These are phyloP conservation scores for Euclidium syriacum DNA, from an alignment of 345 rosid species.

Conservation along the genomic window DNA sequence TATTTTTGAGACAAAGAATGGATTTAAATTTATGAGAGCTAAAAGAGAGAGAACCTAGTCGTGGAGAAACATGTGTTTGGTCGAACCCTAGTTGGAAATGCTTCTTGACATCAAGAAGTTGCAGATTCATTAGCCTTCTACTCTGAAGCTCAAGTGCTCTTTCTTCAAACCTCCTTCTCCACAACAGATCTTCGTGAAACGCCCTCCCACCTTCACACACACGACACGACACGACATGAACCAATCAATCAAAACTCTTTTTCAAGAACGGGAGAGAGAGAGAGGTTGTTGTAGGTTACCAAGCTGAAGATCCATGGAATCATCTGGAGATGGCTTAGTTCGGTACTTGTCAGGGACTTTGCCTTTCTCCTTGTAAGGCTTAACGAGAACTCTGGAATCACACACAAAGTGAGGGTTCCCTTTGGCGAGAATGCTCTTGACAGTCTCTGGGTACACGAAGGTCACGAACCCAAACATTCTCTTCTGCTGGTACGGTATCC, in stretches of 20 bases:
- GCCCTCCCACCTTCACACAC: conserved; percentile 45
- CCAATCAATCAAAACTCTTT: neutral
- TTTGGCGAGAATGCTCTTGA: conserved; percentile 71
- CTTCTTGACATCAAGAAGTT: conserved; percentile 64
- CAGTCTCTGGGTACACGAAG: conserved; percentile 67
- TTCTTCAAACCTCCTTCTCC: conserved; percentile 72
- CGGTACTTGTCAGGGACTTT: conserved; percentile 72
- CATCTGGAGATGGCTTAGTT: conserved; percentile 41
- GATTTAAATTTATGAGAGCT: neutral
- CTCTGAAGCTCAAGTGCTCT: conserved; percentile 56
- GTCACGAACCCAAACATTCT: conserved; percentile 89
- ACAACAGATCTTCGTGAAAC: conserved; percentile 47
- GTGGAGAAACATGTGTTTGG: conserved; percentile 40
- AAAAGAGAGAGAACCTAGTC: conserved; percentile 17
- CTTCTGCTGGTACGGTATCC: conserved; percentile 86
- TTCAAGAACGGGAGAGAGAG: neutral
- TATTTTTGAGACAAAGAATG: neutral
- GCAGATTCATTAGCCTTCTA: conserved; percentile 60
- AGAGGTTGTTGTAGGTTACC: conserved; percentile 29
- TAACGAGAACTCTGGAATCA: conserved; percentile 75
- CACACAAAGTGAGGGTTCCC: conserved; percentile 89
- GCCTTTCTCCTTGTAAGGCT: conserved; percentile 91
- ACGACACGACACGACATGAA: neutral
- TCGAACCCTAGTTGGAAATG: conserved; percentile 50
- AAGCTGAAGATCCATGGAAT: conserved; percentile 53